These are phyloP conservation scores for Solanum pennellii DNA, from an alignment of 257 asterid species.

Conservation along the genomic window DNA sequence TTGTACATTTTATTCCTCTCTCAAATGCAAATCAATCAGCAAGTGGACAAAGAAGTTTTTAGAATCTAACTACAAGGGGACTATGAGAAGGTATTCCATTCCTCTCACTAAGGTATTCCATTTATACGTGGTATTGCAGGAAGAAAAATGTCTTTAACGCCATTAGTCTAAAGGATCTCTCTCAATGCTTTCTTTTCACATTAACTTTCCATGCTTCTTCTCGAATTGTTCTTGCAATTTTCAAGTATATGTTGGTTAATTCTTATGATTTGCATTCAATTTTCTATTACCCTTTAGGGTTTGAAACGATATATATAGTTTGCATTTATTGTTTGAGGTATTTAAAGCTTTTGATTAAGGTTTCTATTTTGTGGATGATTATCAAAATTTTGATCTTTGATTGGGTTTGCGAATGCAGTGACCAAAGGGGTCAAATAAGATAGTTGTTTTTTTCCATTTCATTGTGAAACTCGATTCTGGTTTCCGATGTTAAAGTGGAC, in stretches of 20 bases:
- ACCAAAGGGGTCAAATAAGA: background rate
- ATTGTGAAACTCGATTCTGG: background rate
- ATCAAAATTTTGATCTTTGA: background rate
- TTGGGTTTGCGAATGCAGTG: background rate
- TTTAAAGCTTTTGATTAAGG: background rate
- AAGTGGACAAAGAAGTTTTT: too few species aligned
- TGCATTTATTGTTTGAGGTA: background rate
- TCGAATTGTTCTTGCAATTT: background rate
- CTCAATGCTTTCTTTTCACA: background rate
- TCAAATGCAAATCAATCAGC: too few species aligned
- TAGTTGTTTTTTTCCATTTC: background rate
- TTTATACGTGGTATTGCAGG: background rate
- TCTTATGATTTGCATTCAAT: background rate
- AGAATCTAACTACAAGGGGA: too few species aligned
- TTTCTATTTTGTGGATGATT: too few species aligned
- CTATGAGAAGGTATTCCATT: too few species aligned
- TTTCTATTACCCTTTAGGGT: background rate
- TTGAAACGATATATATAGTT: background rate
- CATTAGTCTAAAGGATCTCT: background rate
- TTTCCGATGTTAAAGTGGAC: background rate
- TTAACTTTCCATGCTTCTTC: background rate
- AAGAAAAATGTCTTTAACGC: too few species aligned
- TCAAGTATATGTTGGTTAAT: background rate
- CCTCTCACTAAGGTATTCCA: too few species aligned
- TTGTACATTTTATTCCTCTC: too few species aligned